Conservation (phyloP, 2,329 filamentous ascomycete species). For the Fusarium udum region DNA sequence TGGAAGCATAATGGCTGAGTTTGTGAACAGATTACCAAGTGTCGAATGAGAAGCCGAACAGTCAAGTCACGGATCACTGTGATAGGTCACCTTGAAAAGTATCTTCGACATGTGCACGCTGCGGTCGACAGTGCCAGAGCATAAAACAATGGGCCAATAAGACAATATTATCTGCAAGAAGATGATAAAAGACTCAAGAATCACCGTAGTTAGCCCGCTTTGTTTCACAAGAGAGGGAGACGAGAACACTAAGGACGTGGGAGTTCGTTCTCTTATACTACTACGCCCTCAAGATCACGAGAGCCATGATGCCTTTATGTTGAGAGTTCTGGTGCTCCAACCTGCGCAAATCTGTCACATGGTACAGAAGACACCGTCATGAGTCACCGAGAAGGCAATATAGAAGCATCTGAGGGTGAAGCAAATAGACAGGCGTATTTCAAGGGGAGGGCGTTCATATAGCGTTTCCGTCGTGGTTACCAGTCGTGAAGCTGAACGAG, state of each 20-base stretch:
- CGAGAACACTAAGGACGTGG: background rate
- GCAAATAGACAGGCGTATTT: no score
- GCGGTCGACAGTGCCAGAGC: background rate
- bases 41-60: background rate
- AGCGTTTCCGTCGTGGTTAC: no score
- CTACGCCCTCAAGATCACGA: background rate
- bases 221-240: no score
- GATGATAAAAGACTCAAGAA: background rate
- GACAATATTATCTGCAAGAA: background rate
- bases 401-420: fast-evolving
- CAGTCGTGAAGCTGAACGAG: background rate
- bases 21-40: background rate
- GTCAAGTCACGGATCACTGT: background rate
- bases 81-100: background rate
- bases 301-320: background rate
- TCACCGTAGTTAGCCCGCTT: fast-evolving
- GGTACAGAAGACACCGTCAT: fast-evolving
- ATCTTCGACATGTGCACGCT: background rate
- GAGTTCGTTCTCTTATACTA: background rate
- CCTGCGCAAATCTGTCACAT: background rate
- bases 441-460: background rate
- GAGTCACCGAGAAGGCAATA: fast-evolving
- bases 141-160: background rate
- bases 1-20: background rate
- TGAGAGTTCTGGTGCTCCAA: background rate